These are phyloP conservation scores for Tricholoma matsutake DNA, from an alignment of 768 basidiomycete species.

Conservation along the genomic window DNA sequence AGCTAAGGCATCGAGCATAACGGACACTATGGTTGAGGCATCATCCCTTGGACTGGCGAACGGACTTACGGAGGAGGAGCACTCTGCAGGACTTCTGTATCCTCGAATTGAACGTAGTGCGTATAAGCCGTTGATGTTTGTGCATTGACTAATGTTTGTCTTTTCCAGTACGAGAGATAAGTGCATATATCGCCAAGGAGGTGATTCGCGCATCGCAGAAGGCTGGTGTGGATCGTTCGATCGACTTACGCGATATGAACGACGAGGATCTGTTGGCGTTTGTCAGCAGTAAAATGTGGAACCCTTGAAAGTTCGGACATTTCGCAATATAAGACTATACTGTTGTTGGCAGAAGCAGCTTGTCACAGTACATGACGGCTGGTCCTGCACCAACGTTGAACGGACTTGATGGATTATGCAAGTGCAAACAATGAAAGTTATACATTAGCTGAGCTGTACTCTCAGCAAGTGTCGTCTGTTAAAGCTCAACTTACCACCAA, in stretches of 20 bases:
- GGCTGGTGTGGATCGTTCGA: conserved; percentile 54
- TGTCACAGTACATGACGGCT: too few species aligned
- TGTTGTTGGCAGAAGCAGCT: background rate
- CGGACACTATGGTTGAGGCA: conserved; percentile 88
- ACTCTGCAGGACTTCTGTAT: conserved; percentile 65
- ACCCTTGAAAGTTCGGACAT: conserved; percentile 34
- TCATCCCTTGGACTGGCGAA: conserved; percentile 77
- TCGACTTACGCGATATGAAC: conserved; percentile 50
- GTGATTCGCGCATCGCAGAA: conserved; percentile 83
- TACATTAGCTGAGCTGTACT: too few species aligned
- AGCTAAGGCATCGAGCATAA: conserved; percentile 62
- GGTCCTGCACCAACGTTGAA: too few species aligned
- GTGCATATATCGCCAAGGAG: conserved; percentile 62
- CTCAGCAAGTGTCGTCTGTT: too few species aligned
- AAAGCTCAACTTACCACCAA: too few species aligned
- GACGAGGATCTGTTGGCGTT: conserved; percentile 54
- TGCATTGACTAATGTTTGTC: background rate
- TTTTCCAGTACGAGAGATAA: conserved; percentile 71
- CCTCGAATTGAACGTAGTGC: conserved; percentile 74
- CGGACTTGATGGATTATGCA: too few species aligned
- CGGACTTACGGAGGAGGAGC: conserved; percentile 71
- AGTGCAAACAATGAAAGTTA: too few species aligned
- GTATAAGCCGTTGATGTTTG: conserved; percentile 10
- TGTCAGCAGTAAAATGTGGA: conserved; percentile 72
- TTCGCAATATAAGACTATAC: background rate